Percentiles rank a stretch among this genome's conserved stretches.
Conservation (phyloP, 164 flowering plant genomes). For the Liquidambar formosana region DNA sequence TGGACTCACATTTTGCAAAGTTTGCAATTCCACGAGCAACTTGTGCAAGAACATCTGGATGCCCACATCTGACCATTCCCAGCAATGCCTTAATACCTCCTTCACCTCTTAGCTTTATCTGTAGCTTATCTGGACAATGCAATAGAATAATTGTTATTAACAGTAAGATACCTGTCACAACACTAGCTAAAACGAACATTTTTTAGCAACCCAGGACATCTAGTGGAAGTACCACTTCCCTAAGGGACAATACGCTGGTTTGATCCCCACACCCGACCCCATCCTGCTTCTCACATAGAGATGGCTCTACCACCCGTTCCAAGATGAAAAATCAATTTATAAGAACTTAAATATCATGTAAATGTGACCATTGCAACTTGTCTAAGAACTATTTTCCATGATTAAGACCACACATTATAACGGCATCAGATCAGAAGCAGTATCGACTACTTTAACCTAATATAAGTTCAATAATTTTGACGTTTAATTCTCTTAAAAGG, state of each 20-base stretch:
- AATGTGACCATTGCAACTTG: not conserved
- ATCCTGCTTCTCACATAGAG: not conserved
- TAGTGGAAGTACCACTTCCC: not conserved
- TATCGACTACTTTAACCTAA: too few species aligned
- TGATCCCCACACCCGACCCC: not conserved
- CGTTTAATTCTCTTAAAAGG: too few species aligned
- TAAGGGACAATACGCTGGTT: not conserved
- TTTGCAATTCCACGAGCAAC: constrained; percentile 98
- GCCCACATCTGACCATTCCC: constrained; percentile 88
- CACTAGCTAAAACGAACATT: not conserved
- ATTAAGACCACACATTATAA: not conserved
- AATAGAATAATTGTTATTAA: constrained; percentile 2
- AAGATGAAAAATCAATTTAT: not conserved
- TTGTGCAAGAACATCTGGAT: constrained; percentile 96
- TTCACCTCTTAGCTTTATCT: constrained; percentile 69
- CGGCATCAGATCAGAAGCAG: too few species aligned
- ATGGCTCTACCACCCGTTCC: not conserved
- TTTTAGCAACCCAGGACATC: not conserved
- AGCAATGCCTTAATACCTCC: constrained; percentile 94
- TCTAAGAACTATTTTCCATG: not conserved
- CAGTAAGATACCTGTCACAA: not conserved
- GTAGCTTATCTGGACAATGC: constrained; percentile 68
- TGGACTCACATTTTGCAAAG: constrained; percentile 97
- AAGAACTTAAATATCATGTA: not conserved
- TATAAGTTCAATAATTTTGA: too few species aligned